Evolutionary conservation across 495 filamentous ascomycete genomes (phyloP), one percentile per base, ranked within the genome.

Genomic region (Pseudomonodictys pantanalensis): DNA sequence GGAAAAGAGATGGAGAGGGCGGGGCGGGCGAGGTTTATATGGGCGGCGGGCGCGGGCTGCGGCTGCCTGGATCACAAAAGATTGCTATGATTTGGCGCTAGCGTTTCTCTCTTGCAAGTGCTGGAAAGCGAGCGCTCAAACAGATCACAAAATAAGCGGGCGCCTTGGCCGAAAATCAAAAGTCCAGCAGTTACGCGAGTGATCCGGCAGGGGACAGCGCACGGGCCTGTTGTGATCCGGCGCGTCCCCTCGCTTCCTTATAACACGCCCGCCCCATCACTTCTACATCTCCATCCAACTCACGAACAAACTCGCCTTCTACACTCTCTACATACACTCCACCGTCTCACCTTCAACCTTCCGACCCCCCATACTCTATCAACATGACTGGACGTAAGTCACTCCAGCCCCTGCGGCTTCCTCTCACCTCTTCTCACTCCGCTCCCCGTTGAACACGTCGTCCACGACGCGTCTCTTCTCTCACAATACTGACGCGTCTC

Each of bases 361-460:
- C 43, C 33, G 66, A 68, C 50, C 64, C 69, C 56, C 63, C 70
- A 64, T 65, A 71, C 59, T 35, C 52, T 44, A 41, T 59, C 71
- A 75, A 51, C 48, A 96, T 96, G 91, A 92, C 91, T 90, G 91
- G 91, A 89, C 91, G 91, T 96, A 83, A 89, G 91, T 91, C 72
- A 58, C 67, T 42, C 35, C n/a, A n/a, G n/a, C 55, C 54, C 25
- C 61, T 50, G 33, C 18, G 49, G 25, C 17, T 32, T 54, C 28
- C 63, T 50, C 39, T 18, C 52, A 24, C 18, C 30, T 57, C 20
- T 52, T 9, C 10, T 25, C n/a, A 5, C 51, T 5, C 43, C 28
- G 17, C 29, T 9, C 10, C 20, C 38, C 11, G 15, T 29, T 12
- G 38, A 7, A 5, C 35, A 29, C 43, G 33, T 32, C 46, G 12